Conservation (phyloP, 2,329 filamentous ascomycete genomes). For the Exophiala oligosperma region DNA sequence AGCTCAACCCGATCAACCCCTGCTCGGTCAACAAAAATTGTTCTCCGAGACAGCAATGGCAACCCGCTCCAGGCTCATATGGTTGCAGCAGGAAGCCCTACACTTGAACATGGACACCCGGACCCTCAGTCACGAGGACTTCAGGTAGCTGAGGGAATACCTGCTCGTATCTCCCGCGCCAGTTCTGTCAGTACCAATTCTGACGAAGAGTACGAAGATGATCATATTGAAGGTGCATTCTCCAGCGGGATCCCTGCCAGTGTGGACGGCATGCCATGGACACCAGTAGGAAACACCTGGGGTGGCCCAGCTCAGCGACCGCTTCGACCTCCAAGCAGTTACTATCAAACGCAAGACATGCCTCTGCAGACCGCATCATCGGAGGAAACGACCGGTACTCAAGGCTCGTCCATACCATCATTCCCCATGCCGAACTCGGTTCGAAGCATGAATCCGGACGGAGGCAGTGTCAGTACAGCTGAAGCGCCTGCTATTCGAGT, state of each 20-base stretch:
- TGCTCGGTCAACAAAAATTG: constrained; percentile 33
- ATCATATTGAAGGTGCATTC: constrained; percentile 29
- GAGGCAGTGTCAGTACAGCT: background rate
- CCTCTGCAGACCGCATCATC: constrained; percentile 24
- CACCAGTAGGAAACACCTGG: constrained; percentile 28
- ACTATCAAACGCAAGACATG: constrained; percentile 42
- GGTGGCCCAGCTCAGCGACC: constrained; percentile 30
- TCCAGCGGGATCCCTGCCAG: constrained; percentile 34
- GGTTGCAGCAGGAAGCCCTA: constrained; percentile 45
- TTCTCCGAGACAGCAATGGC: constrained; percentile 27
- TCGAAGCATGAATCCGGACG: constrained; percentile 9
- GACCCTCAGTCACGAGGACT: constrained; percentile 33
- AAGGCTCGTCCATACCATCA: constrained; percentile 25
- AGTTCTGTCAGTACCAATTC: constrained; percentile 43
- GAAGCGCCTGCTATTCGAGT: background rate
- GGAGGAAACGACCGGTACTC: constrained; percentile 14
- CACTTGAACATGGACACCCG: constrained; percentile 37
- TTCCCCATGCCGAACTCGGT: constrained; percentile 28
- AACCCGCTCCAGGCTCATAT: constrained; percentile 41
- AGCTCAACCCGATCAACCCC: constrained; percentile 35
- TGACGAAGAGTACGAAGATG: constrained; percentile 33
- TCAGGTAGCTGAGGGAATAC: constrained; percentile 40
- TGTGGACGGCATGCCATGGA: constrained; percentile 32
- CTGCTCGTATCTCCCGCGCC: constrained; percentile 45
- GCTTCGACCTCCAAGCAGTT: constrained; percentile 42